Base-by-base conservation (phyloP, 345 rosid genomes). In the Lepidium sativum region DNA sequence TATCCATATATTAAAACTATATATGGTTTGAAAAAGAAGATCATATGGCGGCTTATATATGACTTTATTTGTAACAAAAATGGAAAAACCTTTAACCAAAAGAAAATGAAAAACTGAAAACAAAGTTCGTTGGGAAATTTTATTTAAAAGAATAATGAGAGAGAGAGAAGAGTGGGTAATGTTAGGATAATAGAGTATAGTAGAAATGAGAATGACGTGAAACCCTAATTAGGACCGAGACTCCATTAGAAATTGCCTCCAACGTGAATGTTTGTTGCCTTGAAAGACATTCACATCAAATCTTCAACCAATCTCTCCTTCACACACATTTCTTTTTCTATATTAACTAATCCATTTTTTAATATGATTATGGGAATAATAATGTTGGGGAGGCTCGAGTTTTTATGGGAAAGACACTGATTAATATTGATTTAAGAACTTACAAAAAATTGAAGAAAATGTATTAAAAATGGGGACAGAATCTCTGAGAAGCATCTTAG, bases 181-280 rank as follows among this genome's bases (percentile, higher is more conserved):
- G 63, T 74, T 65, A 63, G 79, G 72, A 72, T 73, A 56, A 48
- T 65, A 29, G 17, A 51, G 33, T 53, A 65, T 34, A 13, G 40
- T 35, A 13, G 49, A 15, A 55, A n/a, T 69, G 72, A 60, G 58
- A 56, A 68, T 39, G 72, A 62, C 69, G 75, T 60, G 80, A 77
- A 78, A 79, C 74, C 73, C 74, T 58, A 75, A 65, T 60, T 58
- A 48, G 69, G 78, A 75, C 74, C 77, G 44, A 79, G 78, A 66
- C 69, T 76, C 80, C 72, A 29, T 59, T 76, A 68, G 74, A 78
- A 73, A 86, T 67, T 70, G 65, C 74, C 60, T 78, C 73, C 83
- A 60, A 77, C 81, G 75, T 82, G 89, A 83, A 86, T 86, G 92
- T 83, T 82, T 77, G 92, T 82, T 80, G 73, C 52, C 72, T 53